These are phyloP conservation scores for Gracilaria domingensis DNA, from an alignment of 23 red algal species.

Conservation along the genomic window DNA sequence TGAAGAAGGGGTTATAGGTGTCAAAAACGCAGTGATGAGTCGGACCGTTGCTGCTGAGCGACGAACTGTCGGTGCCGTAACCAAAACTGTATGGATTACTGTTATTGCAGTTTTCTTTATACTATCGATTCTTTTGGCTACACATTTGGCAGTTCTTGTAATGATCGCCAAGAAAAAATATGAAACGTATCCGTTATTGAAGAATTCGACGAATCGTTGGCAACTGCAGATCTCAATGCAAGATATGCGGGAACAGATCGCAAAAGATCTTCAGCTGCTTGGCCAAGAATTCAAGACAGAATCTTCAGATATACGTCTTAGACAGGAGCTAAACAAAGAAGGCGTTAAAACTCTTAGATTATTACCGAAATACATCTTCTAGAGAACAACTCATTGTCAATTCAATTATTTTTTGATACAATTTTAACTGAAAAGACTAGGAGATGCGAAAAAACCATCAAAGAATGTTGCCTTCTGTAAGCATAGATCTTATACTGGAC, in stretches of 20 bases:
- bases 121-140: not conserved
- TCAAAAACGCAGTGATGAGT: not conserved
- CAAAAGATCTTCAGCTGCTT: not conserved
- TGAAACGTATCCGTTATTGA: not conserved
- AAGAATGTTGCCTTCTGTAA: too few species aligned
- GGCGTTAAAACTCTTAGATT: not conserved
- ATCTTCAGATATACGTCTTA: not conserved
- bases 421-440: too few species aligned
- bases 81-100: not conserved
- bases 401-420: too few species aligned
- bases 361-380: too few species aligned
- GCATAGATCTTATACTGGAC: too few species aligned
- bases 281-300: not conserved
- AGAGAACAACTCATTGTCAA: too few species aligned
- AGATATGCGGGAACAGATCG: not conserved
- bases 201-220: not conserved
- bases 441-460: too few species aligned
- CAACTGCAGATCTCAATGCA: not conserved
- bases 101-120: not conserved
- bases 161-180: not conserved
- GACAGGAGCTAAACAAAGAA: not conserved
- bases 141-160: not conserved
- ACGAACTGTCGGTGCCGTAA: not conserved
- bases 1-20: constrained; percentile 1
- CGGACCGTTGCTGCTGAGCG: not conserved